Conservation (phyloP, 176 grass and related monocot genomes). For the Rhynchospora tenuis region DNA sequence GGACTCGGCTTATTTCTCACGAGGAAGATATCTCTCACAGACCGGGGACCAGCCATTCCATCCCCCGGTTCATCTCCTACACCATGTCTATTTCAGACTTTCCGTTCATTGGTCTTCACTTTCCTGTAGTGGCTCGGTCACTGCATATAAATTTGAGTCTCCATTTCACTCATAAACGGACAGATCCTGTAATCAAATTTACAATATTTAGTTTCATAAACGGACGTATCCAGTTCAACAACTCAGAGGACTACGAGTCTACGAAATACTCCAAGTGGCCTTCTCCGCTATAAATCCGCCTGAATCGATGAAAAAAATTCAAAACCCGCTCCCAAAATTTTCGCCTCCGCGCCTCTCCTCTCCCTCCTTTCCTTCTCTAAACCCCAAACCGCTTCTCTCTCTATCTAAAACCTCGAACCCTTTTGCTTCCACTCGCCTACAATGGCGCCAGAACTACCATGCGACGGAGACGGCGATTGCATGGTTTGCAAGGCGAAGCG, state of each 20-base stretch:
- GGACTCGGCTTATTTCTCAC: not conserved
- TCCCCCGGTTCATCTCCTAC: not conserved
- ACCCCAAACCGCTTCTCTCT: not conserved
- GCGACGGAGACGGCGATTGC: slow-evolving; percentile 83
- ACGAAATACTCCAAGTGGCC: not conserved
- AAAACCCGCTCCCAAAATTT: slow-evolving; percentile 32
- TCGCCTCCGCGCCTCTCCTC: slow-evolving; percentile 20
- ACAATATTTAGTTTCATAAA: not conserved
- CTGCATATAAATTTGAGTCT: not conserved
- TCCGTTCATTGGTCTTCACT: not conserved
- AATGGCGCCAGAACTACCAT: slow-evolving; percentile 61
- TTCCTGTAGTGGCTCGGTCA: not conserved
- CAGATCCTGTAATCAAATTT: not conserved
- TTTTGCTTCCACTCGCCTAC: not conserved
- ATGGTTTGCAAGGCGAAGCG: slow-evolving; percentile 50
- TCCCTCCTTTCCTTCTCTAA: not conserved
- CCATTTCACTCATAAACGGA: not conserved
- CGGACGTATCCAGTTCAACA: not conserved
- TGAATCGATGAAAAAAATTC: slow-evolving; percentile 26
- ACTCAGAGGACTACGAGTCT: not conserved
- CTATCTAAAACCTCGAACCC: slow-evolving; percentile 21
- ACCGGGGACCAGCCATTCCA: not conserved
- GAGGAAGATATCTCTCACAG: not conserved
- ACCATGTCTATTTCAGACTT: not conserved
- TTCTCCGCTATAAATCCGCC: not conserved